These are phyloP conservation scores for Raphanus raphanistrum DNA, from an alignment of 345 rosid species.

Conservation along the genomic window DNA sequence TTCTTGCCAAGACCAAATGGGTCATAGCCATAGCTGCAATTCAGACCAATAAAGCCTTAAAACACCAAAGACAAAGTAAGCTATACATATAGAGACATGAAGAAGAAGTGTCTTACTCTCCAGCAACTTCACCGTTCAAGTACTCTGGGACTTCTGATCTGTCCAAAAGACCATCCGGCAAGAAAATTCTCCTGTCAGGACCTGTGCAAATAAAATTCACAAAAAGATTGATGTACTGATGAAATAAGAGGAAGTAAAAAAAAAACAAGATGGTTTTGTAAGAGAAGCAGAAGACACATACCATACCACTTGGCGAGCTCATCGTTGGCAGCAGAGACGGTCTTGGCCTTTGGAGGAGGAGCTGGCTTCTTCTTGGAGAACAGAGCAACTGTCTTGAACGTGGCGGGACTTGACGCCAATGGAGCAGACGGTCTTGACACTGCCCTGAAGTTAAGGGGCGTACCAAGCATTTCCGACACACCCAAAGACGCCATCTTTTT, in stretches of 20 bases:
- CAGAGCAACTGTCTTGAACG: constrained; percentile 78
- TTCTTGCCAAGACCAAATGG: constrained; percentile 96
- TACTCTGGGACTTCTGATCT: constrained; percentile 94
- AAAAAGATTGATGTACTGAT: neutral
- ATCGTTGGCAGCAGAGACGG: constrained; percentile 53
- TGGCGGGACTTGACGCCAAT: constrained; percentile 51
- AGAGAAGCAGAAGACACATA: constrained; percentile 42
- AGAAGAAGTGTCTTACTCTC: constrained; percentile 45
- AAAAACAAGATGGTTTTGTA: neutral
- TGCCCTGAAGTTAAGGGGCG: constrained; percentile 61
- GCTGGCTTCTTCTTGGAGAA: constrained; percentile 84
- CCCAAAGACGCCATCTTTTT: constrained; percentile 66
- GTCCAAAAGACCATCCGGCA: constrained; percentile 94
- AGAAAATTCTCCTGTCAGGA: constrained; percentile 95
- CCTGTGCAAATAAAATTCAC: constrained; percentile 47
- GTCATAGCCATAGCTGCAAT: constrained; percentile 91
- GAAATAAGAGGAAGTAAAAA: neutral
- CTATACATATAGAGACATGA: neutral
- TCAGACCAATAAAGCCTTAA: neutral
- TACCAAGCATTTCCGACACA: constrained; percentile 79
- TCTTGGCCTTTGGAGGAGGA: constrained; percentile 60
- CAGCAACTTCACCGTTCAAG: constrained; percentile 95
- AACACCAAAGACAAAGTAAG: neutral
- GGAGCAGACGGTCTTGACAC: constrained; percentile 57
- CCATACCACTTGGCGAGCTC: constrained; percentile 99